Evolutionary conservation across 176 grass and related monocot species (phyloP), one percentile per base, ranked within the genome.

Genomic region (Dactylis glomerata): DNA sequence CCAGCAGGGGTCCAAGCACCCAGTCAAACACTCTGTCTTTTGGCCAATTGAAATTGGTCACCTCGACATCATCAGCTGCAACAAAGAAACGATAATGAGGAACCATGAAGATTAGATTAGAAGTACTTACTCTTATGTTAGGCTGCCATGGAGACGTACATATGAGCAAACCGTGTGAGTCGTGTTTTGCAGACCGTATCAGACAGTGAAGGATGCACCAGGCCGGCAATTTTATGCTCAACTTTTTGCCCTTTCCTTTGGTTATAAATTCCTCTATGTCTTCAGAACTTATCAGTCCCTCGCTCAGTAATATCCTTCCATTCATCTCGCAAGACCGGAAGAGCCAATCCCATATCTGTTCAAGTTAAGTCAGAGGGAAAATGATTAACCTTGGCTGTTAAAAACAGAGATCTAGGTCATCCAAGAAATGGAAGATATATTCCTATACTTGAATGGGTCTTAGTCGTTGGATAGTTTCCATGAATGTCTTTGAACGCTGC

Each of bases 341-440:
- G 75, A 98, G 88, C 95, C 95, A 98, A 87, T 98, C 95, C 95
- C 95, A 98, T 77, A 95, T 91, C 95, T 98, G 68, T 52, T 34
- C 30, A 28, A n/a, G 38, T 68, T 6, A 24, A 37, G 41, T 74
- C 13, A 4, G 3, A 19, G 1, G 16, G 13, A 49, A 44, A 85
- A 2, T 16, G 0, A 0, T 84, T 74, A 81, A 32, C 73, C 4
- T 42, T 84, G 6, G 12, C 30, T 40, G 22, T 44, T 42, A 32
- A 36, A 54, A 76, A 55, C 15, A 68, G 4, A 40, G 22, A 57
- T 47, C 23, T 22, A 41, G 8, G 41, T 64, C 26, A 74, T 80
- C 2, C 4, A 66, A 11, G 54, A 63, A 10, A 54, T 51, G 3
- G 4, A 77, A n/a, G 41, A 31, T 19, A 80, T 16, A 49, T 55